Evolutionary conservation across 2,329 filamentous ascomycete species (phyloP).

Genomic region (Fusarium sp.): DNA sequence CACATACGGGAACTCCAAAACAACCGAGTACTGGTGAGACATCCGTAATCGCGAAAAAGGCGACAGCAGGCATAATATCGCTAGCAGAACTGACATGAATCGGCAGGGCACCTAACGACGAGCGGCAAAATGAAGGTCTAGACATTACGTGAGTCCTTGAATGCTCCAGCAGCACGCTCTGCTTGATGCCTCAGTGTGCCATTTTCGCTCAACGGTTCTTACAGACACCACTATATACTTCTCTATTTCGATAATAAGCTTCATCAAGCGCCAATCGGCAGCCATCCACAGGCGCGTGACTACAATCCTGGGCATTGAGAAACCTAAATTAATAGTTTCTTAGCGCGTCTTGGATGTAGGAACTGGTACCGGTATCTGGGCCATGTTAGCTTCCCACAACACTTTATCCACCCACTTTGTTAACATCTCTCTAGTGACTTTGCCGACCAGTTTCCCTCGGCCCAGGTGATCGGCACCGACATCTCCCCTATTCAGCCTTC

Average conservation of each 20-base stretch:
- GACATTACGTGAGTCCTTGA: slow-evolving; percentile 32
- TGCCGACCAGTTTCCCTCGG: slow-evolving; percentile 22
- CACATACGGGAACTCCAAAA: slow-evolving; percentile 35
- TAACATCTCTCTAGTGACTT: slow-evolving; percentile 13
- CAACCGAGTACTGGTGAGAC: slow-evolving; percentile 31
- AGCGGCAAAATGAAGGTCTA: slow-evolving; percentile 30
- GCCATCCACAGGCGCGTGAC: slow-evolving; percentile 14
- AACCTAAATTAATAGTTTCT: neutral
- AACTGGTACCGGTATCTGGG: neutral
- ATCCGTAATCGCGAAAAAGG: neutral
- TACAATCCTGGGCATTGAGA: neutral
- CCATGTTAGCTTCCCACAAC: neutral
- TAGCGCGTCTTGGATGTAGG: neutral
- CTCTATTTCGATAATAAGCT: slow-evolving; percentile 32
- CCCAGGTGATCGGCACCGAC: slow-evolving; percentile 26
- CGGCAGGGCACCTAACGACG: slow-evolving; percentile 24
- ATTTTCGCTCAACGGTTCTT: neutral
- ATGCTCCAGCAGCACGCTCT: neutral
- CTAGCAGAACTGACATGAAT: slow-evolving; percentile 9
- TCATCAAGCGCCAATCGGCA: slow-evolving; percentile 24
- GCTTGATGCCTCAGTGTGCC: too few species aligned
- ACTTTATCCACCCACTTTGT: neutral
- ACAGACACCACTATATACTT: slow-evolving; percentile 30
- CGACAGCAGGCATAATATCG: neutral
- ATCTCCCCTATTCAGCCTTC: neutral